These are phyloP conservation scores for Celoporthe dispersa DNA, from an alignment of 2,329 filamentous ascomycete species.

Conservation along the genomic window DNA sequence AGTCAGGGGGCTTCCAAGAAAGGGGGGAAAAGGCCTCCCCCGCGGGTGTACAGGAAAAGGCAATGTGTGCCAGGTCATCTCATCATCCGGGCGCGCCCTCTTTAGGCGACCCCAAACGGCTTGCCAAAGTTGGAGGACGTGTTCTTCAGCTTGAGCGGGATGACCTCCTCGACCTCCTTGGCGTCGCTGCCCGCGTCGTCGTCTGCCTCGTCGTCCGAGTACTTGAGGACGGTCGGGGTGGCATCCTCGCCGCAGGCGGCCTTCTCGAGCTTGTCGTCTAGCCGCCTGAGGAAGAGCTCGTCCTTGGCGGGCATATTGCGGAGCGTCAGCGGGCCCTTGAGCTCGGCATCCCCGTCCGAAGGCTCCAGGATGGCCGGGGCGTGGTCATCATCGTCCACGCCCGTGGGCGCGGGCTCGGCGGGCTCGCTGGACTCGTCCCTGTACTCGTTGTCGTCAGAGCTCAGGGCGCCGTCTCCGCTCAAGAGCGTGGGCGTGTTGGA, in stretches of 20 bases:
- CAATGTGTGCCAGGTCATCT: no score
- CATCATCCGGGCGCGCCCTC: neutral
- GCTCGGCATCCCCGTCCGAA: slow-evolving; percentile 47
- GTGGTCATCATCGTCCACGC: slow-evolving; percentile 30
- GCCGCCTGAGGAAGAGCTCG: slow-evolving; percentile 55
- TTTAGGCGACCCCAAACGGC: slow-evolving; percentile 44
- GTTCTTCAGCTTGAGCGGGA: slow-evolving; percentile 50
- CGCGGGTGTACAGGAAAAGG: slow-evolving; percentile 17
- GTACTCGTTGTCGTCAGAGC: slow-evolving; percentile 24
- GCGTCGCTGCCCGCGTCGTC: slow-evolving; percentile 36
- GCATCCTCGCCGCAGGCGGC: slow-evolving; percentile 52
- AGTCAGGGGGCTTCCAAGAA: no score
- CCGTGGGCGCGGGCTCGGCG: slow-evolving; percentile 31
- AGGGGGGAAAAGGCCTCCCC: no score
- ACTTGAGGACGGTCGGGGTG: slow-evolving; percentile 49
- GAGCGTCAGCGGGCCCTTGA: slow-evolving; percentile 59
- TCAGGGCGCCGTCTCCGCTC: slow-evolving; percentile 31
- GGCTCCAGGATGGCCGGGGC: slow-evolving; percentile 41
- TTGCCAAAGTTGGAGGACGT: slow-evolving; percentile 53
- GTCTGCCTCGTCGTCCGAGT: slow-evolving; percentile 20
- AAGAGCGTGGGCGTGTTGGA: slow-evolving; percentile 43
- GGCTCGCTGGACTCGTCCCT: slow-evolving; percentile 26
- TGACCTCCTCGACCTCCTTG: slow-evolving; percentile 44
- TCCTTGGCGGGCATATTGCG: slow-evolving; percentile 61
- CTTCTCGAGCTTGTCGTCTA: slow-evolving; percentile 57